A percentile compares a stretch with the other conserved stretches of the same genome.
Evolutionary conservation across 306 rosid species (phyloP).

Genomic region (Glycine latifolia): DNA sequence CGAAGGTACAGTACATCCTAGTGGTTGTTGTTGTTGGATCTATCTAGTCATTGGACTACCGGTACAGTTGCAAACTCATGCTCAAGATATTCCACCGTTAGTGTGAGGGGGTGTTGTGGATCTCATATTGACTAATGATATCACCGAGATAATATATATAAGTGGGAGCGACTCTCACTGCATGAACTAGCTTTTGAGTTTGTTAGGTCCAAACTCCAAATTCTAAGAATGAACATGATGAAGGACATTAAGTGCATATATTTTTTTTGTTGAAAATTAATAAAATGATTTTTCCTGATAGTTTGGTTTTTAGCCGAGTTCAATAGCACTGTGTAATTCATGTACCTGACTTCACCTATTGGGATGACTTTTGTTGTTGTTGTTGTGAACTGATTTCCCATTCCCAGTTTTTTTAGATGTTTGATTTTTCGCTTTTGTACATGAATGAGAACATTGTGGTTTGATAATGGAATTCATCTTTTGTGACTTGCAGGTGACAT

Average conservation of each 20-base stretch:
- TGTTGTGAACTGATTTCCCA: constrained; percentile 18
- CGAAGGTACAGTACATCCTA: not conserved
- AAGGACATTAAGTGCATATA: not conserved
- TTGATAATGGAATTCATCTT: constrained; percentile 24
- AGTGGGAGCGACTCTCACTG: not conserved
- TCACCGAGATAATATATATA: not conserved
- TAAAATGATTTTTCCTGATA: constrained; percentile 20
- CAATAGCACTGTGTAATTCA: not conserved
- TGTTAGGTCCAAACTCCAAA: not conserved
- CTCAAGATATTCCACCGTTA: not conserved
- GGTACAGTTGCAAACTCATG: not conserved
- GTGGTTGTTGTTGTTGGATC: no score
- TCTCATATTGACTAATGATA: not conserved
- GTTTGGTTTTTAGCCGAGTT: not conserved
- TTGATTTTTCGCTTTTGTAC: not conserved
- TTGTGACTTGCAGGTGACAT: constrained; percentile 37
- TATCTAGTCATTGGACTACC: not conserved
- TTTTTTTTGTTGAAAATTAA: not conserved
- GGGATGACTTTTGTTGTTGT: not conserved
- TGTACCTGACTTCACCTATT: not conserved
- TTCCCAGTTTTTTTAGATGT: constrained; percentile 3
- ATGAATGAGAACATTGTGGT: not conserved
- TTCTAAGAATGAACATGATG: not conserved
- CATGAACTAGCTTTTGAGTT: not conserved
- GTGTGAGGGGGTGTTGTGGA: not conserved